Conservation (phyloP, 768 basidiomycete genomes). For the Mycena vulgaris region DNA sequence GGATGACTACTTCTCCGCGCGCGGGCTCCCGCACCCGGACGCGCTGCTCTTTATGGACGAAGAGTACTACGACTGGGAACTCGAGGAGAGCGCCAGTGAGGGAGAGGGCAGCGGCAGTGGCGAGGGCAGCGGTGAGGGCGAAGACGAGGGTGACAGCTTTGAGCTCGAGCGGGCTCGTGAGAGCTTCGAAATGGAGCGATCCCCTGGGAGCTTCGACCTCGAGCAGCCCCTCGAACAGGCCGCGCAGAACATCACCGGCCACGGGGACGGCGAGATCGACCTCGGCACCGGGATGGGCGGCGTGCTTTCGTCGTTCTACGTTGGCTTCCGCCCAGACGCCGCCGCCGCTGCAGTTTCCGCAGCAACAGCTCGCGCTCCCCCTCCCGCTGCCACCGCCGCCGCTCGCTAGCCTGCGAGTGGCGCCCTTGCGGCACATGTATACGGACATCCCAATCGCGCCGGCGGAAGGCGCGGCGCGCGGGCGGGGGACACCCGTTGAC, state of each 20-base stretch:
- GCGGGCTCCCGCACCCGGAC: constrained; percentile 32
- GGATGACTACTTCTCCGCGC: constrained; percentile 36
- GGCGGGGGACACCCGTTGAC: constrained; percentile 35
- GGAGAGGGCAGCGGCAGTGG: constrained; percentile 15
- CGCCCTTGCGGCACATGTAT: constrained; percentile 25
- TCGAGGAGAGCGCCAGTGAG: constrained; percentile 37
- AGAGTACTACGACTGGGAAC: constrained; percentile 42
- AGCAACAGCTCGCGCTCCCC: constrained; percentile 7
- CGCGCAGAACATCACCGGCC: neutral
- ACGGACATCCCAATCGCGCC: constrained; percentile 34
- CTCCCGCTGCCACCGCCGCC: constrained; percentile 31
- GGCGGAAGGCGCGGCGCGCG: constrained; percentile 13
- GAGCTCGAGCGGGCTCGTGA: neutral
- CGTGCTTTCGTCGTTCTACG: constrained; percentile 33
- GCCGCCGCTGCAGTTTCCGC: neutral
- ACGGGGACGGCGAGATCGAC: constrained; percentile 17
- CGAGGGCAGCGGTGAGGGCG: constrained; percentile 23
- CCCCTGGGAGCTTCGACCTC: neutral
- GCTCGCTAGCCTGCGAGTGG: constrained; percentile 34
- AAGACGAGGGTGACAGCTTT: constrained; percentile 19
- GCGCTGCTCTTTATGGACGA: constrained; percentile 39
- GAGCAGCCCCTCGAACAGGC: too few relatives aligned
- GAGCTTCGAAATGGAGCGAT: constrained; percentile 20
- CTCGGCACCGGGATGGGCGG: constrained; percentile 31
- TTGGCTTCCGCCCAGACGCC: neutral